Evolutionary conservation across 129 eudicot species (phyloP).

Genomic region (Ambrosia trifida): DNA sequence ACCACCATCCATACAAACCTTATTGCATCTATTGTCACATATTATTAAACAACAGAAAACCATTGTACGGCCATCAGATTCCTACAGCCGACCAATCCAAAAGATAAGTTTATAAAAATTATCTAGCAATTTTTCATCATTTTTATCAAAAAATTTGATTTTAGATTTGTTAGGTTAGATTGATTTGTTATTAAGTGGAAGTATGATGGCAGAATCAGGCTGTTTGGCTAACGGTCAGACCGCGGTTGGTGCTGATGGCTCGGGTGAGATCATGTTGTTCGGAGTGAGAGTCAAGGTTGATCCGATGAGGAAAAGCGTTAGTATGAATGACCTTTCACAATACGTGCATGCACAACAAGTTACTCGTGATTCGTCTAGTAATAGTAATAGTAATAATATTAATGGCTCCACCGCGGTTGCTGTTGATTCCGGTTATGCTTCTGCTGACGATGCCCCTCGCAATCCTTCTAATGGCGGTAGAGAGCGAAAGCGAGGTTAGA

Average conservation of each 20-base stretch:
- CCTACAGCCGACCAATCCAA: conserved; percentile 19
- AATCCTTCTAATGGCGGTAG: conserved; percentile 41
- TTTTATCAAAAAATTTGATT: background rate
- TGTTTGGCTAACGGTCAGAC: conserved; percentile 29
- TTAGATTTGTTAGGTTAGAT: background rate
- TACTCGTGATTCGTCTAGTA: conserved; percentile 34
- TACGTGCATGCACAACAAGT: conserved; percentile 41
- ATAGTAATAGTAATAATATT: conserved; percentile 15
- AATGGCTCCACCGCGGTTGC: conserved; percentile 21
- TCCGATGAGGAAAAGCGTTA: conserved; percentile 97
- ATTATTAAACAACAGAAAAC: conserved; percentile 21
- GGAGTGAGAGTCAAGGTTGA: conserved; percentile 90
- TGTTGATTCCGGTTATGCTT: conserved; percentile 60
- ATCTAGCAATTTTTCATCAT: background rate
- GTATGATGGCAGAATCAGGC: conserved; percentile 32
- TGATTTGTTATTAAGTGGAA: conserved; percentile 4
- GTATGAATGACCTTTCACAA: conserved; percentile 84
- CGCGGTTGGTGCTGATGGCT: conserved; percentile 23
- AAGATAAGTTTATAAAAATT: conserved; percentile 19
- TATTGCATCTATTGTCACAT: conserved; percentile 14
- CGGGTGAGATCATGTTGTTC: conserved; percentile 80
- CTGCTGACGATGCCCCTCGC: conserved; percentile 77
- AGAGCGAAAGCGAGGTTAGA: conserved; percentile 91
- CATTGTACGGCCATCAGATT: conserved; percentile 32
- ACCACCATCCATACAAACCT: conserved; percentile 27